Evolutionary conservation across 2,329 filamentous ascomycete species (phyloP).

Genomic region (Paracorniculantispora psalliotae): DNA sequence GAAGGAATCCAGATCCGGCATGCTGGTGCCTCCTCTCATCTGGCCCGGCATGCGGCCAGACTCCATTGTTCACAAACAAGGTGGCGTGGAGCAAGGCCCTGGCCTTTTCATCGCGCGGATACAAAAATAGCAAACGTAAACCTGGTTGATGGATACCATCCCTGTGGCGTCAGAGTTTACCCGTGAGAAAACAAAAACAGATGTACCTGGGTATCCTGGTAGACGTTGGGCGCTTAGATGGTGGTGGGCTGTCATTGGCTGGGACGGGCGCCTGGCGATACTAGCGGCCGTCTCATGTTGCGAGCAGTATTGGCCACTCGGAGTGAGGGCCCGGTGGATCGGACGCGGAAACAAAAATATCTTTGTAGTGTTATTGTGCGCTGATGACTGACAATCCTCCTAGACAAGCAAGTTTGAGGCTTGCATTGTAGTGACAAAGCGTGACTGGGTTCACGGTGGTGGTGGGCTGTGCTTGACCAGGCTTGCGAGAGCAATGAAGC

Average conservation of each 20-base stretch:
- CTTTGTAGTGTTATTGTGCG: not conserved
- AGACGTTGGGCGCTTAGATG: constrained; percentile 4
- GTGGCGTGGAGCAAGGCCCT: not conserved
- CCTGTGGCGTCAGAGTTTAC: not conserved
- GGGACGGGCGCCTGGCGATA: constrained; percentile 20
- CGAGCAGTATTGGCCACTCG: not conserved
- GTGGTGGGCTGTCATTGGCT: constrained; percentile 21
- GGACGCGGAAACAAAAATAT: constrained; percentile 4
- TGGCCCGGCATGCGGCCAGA: constrained; percentile 24
- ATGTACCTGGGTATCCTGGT: not conserved
- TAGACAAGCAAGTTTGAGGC: not conserved
- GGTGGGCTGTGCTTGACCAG: not conserved
- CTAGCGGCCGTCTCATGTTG: constrained; percentile 17
- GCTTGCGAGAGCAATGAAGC: not conserved
- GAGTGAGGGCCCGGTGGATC: not conserved
- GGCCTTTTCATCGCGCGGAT: not conserved
- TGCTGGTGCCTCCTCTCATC: constrained; percentile 19
- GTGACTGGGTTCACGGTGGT: not conserved
- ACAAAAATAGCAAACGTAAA: not conserved
- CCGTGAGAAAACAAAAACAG: too few relatives aligned
- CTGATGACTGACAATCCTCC: constrained; percentile 1
- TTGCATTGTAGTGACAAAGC: not conserved
- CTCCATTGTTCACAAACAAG: not conserved
- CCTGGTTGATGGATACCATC: not conserved
- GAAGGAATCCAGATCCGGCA: constrained; percentile 4